Conservation (phyloP, 441 rosid species). For the Francoa sonchifolia region DNA sequence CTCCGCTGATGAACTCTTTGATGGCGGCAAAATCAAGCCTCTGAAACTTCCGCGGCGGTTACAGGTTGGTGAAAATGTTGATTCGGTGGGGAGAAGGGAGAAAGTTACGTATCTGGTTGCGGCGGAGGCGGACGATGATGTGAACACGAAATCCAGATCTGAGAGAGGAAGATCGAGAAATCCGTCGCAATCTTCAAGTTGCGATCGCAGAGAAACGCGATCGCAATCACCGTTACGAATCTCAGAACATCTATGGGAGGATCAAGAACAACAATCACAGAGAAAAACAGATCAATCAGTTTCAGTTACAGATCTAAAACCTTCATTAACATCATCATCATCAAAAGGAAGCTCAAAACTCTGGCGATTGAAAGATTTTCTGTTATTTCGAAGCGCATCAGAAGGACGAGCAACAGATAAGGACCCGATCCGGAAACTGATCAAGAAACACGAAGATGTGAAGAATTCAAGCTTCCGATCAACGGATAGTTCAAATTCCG, state of each 20-base stretch:
- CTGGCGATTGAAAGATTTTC: constrained; percentile 65
- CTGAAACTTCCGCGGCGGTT: constrained; percentile 52
- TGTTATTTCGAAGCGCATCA: constrained; percentile 77
- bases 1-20: constrained; percentile 73
- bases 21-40: constrained; percentile 65
- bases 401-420: constrained; percentile 66
- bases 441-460: constrained; percentile 44
- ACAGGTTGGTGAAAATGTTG: constrained; percentile 14
- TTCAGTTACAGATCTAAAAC: constrained; percentile 15
- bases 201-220: constrained; percentile 35
- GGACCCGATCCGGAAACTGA: constrained; percentile 36
- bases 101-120: too few species aligned
- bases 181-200: constrained; percentile 13
- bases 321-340: constrained; percentile 12
- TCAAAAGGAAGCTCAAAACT: constrained; percentile 45
- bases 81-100: constrained; percentile 8
- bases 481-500: constrained; percentile 22
- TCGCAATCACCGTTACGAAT: constrained; percentile 70
- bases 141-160: too few species aligned
- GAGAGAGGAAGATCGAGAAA: constrained; percentile 44
- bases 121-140: too few species aligned
- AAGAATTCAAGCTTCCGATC: constrained; percentile 39
- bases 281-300: constrained; percentile 14
- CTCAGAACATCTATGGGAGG: constrained; percentile 67
- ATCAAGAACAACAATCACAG: constrained; percentile 41